A percentile compares a stretch with the other conserved stretches of the same genome.
Evolutionary conservation across 176 grass and related monocot species (phyloP).

Genomic region (Oryza longistaminata): DNA sequence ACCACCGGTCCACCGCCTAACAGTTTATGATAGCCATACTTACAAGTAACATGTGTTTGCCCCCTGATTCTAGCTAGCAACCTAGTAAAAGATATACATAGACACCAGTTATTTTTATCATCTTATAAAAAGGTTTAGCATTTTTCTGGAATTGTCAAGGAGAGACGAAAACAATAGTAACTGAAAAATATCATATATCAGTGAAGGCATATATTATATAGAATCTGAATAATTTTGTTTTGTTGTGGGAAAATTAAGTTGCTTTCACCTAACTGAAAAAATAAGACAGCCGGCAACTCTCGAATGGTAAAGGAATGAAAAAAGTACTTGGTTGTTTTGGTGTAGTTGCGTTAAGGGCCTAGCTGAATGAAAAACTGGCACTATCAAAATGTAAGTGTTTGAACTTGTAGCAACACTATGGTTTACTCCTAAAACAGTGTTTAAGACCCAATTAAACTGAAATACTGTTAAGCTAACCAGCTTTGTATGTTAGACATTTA

Average conservation of each 20-base stretch:
- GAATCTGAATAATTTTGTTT: constrained; percentile 9
- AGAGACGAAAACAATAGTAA: not conserved
- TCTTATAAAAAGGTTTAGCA: not conserved
- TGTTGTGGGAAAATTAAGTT: not conserved
- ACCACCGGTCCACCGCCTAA: not conserved
- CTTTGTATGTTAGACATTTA: not conserved
- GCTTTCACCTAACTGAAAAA: not conserved
- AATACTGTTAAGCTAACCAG: not conserved
- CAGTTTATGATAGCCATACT: constrained; percentile 2
- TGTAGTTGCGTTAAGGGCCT: constrained; percentile 2
- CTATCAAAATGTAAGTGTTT: not conserved
- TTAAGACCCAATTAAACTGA: not conserved
- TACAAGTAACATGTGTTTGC: not conserved
- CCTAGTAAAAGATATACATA: constrained; percentile 16
- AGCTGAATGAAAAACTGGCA: not conserved
- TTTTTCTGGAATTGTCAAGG: constrained; percentile 7
- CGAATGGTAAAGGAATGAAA: not conserved
- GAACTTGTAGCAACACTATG: not conserved
- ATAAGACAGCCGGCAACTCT: not conserved
- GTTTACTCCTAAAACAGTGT: not conserved
- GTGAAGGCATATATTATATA: not conserved
- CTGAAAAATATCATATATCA: constrained; percentile 2
- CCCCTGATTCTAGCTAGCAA: not conserved
- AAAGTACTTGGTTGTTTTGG: not conserved
- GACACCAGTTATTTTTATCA: not conserved